These are phyloP conservation scores for Rhizophagus clarus DNA, from an alignment of 192 early-diverging fungal species.

Conservation along the genomic window DNA sequence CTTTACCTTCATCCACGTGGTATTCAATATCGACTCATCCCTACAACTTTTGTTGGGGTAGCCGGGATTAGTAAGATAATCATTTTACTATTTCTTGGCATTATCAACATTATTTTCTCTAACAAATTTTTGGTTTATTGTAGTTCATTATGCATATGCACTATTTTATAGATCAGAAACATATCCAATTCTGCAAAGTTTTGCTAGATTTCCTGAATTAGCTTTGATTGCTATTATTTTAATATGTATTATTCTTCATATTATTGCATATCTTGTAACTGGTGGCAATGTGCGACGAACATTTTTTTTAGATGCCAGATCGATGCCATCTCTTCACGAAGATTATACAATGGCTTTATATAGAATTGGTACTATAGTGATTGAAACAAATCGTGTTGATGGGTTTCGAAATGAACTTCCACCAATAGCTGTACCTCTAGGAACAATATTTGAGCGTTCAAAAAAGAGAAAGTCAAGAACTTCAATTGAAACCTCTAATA, in stretches of 20 bases:
- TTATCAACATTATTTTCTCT: background rate
- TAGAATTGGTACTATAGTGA: slow-evolving; percentile 40
- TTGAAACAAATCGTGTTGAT: slow-evolving; percentile 47
- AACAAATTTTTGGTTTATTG: background rate
- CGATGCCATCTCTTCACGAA: slow-evolving; percentile 41
- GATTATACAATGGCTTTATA: slow-evolving; percentile 52
- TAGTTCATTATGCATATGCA: slow-evolving; percentile 43
- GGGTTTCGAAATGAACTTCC: slow-evolving; percentile 50
- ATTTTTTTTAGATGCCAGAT: slow-evolving; percentile 46
- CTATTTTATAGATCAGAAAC: slow-evolving; percentile 36
- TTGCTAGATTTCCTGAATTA: slow-evolving; percentile 48
- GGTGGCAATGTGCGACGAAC: slow-evolving; percentile 48
- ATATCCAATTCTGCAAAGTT: slow-evolving; percentile 46
- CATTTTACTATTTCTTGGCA: background rate
- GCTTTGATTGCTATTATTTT: slow-evolving; percentile 46
- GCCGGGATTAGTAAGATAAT: slow-evolving; percentile 34
- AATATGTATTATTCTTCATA: slow-evolving; percentile 46
- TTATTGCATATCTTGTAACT: slow-evolving; percentile 42
- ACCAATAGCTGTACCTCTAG: slow-evolving; percentile 42
- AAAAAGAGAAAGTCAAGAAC: slow-evolving; percentile 9
- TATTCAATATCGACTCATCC: slow-evolving; percentile 41
- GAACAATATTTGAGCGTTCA: slow-evolving; percentile 43
- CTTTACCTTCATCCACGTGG: slow-evolving; percentile 43
- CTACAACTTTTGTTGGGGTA: slow-evolving; percentile 49
- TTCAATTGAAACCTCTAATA: background rate